Conservation (phyloP, 352 stramenopile species). For the Poterioochromonas sp. region DNA sequence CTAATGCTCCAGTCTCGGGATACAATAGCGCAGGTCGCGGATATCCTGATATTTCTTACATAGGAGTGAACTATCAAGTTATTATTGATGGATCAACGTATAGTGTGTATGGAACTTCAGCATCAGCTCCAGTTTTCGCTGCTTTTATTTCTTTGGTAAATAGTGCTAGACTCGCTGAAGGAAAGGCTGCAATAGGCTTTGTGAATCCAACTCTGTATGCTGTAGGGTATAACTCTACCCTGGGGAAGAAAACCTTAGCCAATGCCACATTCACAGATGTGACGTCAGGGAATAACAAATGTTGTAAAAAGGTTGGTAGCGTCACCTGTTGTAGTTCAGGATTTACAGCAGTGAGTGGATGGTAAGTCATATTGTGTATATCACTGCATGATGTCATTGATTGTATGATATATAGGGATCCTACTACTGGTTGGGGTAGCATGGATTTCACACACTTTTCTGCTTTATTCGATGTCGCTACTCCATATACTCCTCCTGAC, state of each 20-base stretch:
- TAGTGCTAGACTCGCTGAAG: conserved; percentile 53
- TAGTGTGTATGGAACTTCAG: conserved; percentile 57
- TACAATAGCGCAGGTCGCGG: conserved; percentile 66
- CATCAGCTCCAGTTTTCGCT: conserved; percentile 65
- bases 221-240: background rate
- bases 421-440: conserved; percentile 65
- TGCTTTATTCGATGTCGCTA: background rate
- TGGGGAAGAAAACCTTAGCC: background rate
- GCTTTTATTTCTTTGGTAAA: conserved; percentile 77
- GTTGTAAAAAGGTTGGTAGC: background rate
- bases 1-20: too few species aligned
- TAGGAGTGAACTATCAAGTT: conserved; percentile 60
- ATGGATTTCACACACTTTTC: conserved; percentile 59
- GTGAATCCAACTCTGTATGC: conserved; percentile 55
- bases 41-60: conserved; percentile 71
- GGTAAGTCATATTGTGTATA: too few species aligned
- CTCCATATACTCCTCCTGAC: conserved; percentile 12
- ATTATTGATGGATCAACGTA: conserved; percentile 41
- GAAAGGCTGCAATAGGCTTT: conserved; percentile 67
- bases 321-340: conserved; percentile 55
- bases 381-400: too few species aligned
- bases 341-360: conserved; percentile 66
- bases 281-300: conserved; percentile 21
- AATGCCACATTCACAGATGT: conserved; percentile 11
- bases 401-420: too few species aligned